Conservation (phyloP, 2,329 filamentous ascomycete genomes). For the Cercospora zeae-maydis region DNA sequence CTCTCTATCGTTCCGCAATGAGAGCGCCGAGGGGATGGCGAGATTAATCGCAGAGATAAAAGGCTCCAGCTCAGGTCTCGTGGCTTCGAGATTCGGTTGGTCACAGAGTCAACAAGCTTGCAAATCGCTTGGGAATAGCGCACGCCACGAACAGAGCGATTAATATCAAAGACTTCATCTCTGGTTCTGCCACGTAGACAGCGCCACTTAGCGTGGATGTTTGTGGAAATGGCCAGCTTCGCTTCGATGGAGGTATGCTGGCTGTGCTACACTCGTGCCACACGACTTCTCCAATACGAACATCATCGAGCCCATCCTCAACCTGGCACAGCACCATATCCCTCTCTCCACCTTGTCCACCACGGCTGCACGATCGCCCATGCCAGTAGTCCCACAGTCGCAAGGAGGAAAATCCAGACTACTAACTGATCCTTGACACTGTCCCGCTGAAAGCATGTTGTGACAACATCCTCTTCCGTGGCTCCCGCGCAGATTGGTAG, state of each 20-base stretch:
- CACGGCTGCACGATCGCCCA: conserved; percentile 61
- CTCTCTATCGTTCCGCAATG: not conserved
- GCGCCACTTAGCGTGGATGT: not conserved
- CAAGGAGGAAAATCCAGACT: conserved; percentile 63
- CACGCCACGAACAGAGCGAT: not conserved
- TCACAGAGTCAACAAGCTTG: not conserved
- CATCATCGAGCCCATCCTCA: not conserved
- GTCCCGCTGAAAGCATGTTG: conserved; percentile 66
- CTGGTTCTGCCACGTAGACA: not conserved
- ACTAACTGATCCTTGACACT: conserved; percentile 65
- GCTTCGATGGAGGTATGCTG: not conserved
- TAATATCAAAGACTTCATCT: not conserved
- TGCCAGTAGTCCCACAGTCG: conserved; percentile 57
- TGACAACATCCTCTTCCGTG: conserved; percentile 63
- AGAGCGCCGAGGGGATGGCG: not conserved
- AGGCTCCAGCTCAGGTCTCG: not conserved
- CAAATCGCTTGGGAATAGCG: not conserved
- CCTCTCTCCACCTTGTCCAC: conserved; percentile 43
- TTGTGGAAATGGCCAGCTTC: not conserved
- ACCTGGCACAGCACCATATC: conserved; percentile 11
- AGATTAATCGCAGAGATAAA: not conserved
- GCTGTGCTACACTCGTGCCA: not conserved
- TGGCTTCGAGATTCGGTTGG: not conserved
- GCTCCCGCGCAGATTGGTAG: conserved; percentile 60
- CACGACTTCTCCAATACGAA: not conserved